These are phyloP conservation scores for Suillus discolor DNA, from an alignment of 768 basidiomycete genomes.

Conservation along the genomic window DNA sequence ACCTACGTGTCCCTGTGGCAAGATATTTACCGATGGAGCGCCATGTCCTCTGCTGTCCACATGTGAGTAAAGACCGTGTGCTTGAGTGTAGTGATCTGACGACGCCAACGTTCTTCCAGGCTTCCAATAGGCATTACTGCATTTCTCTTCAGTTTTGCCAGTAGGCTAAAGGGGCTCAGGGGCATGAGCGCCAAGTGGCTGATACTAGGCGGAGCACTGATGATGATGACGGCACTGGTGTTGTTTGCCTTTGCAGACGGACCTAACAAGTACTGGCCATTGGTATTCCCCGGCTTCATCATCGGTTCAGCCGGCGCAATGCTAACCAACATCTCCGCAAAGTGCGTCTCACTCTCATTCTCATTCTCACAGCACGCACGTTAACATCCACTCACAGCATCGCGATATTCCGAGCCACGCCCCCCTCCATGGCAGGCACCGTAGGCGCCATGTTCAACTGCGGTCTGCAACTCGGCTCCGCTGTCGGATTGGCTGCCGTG, in stretches of 20 bases:
- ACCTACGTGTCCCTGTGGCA: conserved; percentile 39
- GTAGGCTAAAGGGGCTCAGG: conserved; percentile 28
- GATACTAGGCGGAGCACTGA: conserved; percentile 37
- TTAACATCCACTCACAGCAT: no score
- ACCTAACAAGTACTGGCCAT: conserved; percentile 42
- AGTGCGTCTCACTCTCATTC: conserved; percentile 31
- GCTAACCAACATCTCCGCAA: conserved; percentile 33
- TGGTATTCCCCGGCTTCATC: conserved; percentile 13
- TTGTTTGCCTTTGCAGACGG: conserved; percentile 42
- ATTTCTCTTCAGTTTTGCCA: conserved; percentile 35
- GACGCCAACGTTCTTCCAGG: conserved; percentile 15
- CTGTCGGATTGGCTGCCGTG: conserved; percentile 47
- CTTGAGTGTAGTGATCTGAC: background rate
- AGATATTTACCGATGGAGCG: conserved; percentile 35
- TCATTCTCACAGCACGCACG: background rate
- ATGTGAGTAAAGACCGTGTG: background rate
- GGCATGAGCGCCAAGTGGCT: conserved; percentile 40
- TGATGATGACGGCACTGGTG: conserved; percentile 38
- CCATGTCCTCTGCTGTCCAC: conserved; percentile 41
- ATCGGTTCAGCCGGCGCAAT: background rate
- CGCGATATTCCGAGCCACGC: conserved; percentile 46
- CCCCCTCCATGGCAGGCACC: conserved; percentile 44
- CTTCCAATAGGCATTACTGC: conserved; percentile 40
- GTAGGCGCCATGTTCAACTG: conserved; percentile 52
- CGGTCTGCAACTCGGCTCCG: conserved; percentile 48